phyloP scores from a whole-genome alignment of 2,329 filamentous ascomycete species.

The Neoarthrinium moseri region DNA sequence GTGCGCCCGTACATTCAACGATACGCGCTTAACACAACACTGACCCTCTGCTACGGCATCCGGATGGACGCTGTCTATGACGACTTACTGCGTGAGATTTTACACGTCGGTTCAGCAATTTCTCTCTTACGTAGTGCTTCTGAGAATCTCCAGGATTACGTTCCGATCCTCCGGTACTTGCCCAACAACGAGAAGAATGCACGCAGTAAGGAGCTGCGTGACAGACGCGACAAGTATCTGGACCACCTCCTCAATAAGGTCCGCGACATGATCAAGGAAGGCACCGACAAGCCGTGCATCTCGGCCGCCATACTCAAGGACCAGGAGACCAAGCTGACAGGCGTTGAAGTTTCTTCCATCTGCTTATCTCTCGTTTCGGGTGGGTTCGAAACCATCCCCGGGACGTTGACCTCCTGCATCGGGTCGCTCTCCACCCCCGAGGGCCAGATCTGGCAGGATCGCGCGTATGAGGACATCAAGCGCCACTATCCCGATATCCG shows the following conservation, averaged over 20 bases:
- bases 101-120: slow-evolving; percentile 51
- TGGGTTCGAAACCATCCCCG: slow-evolving; percentile 54
- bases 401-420: slow-evolving; percentile 50
- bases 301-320: slow-evolving; percentile 53
- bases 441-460: slow-evolving; percentile 50
- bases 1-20: slow-evolving; percentile 51
- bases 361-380: slow-evolving; percentile 52
- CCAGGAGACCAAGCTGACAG: slow-evolving; percentile 49
- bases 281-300: slow-evolving; percentile 53
- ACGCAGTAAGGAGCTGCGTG: slow-evolving; percentile 43
- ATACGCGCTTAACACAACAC: slow-evolving; percentile 52
- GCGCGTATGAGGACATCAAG: slow-evolving; percentile 50
- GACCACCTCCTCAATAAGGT: slow-evolving; percentile 48
- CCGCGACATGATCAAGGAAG: slow-evolving; percentile 47
- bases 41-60: slow-evolving; percentile 54
- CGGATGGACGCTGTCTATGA: slow-evolving; percentile 54
- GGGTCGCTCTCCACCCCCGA: slow-evolving; percentile 46
- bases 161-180: slow-evolving; percentile 46
- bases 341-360: slow-evolving; percentile 52
- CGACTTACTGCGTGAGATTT: slow-evolving; percentile 47
- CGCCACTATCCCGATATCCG: slow-evolving; percentile 41
- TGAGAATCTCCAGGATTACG: slow-evolving; percentile 54
- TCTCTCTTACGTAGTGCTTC: slow-evolving; percentile 47
- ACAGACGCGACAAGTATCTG: slow-evolving; percentile 47
- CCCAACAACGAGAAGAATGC: slow-evolving; percentile 51